Evolutionary conservation across 257 asterid genomes (phyloP).

Genomic region (Thymus quinquecostatus): DNA sequence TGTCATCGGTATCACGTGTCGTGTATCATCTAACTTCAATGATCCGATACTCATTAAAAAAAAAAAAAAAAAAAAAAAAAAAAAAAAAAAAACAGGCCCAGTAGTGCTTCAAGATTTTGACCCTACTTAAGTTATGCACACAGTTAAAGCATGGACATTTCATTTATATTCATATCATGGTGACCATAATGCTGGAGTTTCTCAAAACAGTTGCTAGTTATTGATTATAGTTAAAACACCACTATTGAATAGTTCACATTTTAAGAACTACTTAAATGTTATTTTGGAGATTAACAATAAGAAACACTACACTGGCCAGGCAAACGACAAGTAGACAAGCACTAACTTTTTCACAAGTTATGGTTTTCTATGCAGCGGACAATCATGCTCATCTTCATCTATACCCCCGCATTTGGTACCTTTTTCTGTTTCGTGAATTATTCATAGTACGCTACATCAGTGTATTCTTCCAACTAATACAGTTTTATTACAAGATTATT

Average conservation of each 20-base stretch:
- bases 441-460: not conserved
- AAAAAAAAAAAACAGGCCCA: not conserved
- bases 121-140: not conserved
- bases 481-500: not conserved
- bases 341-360: not conserved
- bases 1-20: not conserved
- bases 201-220: constrained; percentile 12
- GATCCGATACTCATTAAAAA: not conserved
- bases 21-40: not conserved
- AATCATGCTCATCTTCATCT: constrained; percentile 16
- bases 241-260: not conserved
- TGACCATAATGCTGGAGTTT: constrained; percentile 13
- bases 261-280: not conserved
- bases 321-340: constrained; percentile 7
- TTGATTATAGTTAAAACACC: not conserved
- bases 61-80: not conserved
- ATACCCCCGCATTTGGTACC: not conserved
- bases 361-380: constrained; percentile 6
- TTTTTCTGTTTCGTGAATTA: constrained; percentile 13
- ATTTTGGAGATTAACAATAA: not conserved
- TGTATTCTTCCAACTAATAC: constrained; percentile 4
- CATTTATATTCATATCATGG: not conserved
- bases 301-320: constrained; percentile 5
- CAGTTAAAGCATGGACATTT: no score
- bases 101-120: constrained; percentile 11